Percentiles rank a stretch among this genome's conserved stretches.
These are phyloP conservation scores for Venturia nashicola DNA, from an alignment of 2,329 filamentous ascomycete genomes.

Conservation along the genomic window DNA sequence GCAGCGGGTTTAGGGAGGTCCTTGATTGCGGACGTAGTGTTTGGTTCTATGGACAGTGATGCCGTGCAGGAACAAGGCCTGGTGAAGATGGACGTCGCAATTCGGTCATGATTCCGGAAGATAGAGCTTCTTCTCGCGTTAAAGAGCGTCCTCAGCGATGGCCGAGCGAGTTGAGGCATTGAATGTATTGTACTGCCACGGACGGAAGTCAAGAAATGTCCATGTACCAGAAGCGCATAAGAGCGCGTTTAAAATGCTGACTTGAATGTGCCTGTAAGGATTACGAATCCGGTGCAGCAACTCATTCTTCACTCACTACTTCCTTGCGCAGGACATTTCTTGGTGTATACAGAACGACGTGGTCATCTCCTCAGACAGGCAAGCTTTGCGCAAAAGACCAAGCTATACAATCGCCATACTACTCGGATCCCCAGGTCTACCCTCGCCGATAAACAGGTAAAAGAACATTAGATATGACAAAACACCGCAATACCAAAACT, in stretches of 20 bases:
- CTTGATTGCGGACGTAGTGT: constrained; percentile 9
- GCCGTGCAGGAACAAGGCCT: constrained; percentile 9
- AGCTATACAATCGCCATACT: too few species aligned
- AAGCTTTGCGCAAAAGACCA: too few species aligned
- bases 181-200: not conserved
- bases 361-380: too few species aligned
- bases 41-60: not conserved
- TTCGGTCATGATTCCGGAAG: constrained; percentile 7
- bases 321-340: too few species aligned
- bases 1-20: constrained; percentile 25
- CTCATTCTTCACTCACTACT: too few species aligned
- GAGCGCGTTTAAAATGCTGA: not conserved
- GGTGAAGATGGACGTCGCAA: constrained; percentile 7
- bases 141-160: constrained; percentile 1
- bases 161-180: constrained; percentile 3
- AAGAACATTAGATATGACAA: too few species aligned
- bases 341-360: too few species aligned
- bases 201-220: not conserved
- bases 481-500: too few species aligned
- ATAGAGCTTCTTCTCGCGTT: not conserved
- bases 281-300: too few species aligned
- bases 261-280: too few species aligned
- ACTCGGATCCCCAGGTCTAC: too few species aligned
- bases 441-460: too few species aligned
- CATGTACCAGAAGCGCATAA: not conserved